Percentiles rank a stretch among this genome's conserved stretches.
Evolutionary conservation across 2,329 filamentous ascomycete genomes (phyloP).

Genomic region (Metarhizium anisopliae): DNA sequence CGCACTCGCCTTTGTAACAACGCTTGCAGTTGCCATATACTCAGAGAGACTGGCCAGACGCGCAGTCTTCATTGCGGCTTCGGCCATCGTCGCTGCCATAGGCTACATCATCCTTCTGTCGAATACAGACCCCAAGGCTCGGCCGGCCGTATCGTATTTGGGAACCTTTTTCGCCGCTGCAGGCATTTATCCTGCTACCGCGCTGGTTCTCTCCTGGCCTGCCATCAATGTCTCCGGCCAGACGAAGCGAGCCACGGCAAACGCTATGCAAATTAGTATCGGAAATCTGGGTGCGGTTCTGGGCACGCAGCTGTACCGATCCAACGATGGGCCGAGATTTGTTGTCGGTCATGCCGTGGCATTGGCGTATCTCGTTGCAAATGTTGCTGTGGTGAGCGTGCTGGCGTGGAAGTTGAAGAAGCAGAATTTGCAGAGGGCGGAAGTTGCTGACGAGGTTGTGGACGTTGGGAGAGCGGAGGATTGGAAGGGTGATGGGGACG

Average conservation of each 20-base stretch:
- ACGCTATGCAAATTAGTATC: conserved; percentile 64
- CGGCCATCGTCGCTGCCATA: conserved; percentile 45
- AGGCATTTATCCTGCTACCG: conserved; percentile 58
- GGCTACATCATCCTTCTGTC: conserved; percentile 54
- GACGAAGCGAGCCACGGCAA: conserved; percentile 59
- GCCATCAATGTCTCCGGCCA: conserved; percentile 65
- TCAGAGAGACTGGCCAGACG: conserved; percentile 50
- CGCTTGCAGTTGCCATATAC: conserved; percentile 46
- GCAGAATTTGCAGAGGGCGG: conserved; percentile 48
- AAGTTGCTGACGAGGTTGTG: conserved; percentile 31
- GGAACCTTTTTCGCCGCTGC: conserved; percentile 56
- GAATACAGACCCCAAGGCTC: conserved; percentile 32
- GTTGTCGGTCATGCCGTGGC: conserved; percentile 59
- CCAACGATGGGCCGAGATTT: conserved; percentile 51
- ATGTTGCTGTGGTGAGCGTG: conserved; percentile 41
- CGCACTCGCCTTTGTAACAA: conserved; percentile 51
- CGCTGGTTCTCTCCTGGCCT: conserved; percentile 58
- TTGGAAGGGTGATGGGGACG: conserved; percentile 54
- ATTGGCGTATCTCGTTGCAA: conserved; percentile 52
- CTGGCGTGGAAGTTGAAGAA: conserved; percentile 45
- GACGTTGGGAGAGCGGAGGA: conserved; percentile 42
- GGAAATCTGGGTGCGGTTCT: conserved; percentile 61
- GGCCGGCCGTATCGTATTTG: conserved; percentile 48
- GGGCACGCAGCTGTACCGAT: conserved; percentile 61
- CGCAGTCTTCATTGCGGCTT: conserved; percentile 54